These are phyloP conservation scores for Zygnema circumcarinatum DNA, from an alignment of 139 green algal genomes.

Conservation along the genomic window DNA sequence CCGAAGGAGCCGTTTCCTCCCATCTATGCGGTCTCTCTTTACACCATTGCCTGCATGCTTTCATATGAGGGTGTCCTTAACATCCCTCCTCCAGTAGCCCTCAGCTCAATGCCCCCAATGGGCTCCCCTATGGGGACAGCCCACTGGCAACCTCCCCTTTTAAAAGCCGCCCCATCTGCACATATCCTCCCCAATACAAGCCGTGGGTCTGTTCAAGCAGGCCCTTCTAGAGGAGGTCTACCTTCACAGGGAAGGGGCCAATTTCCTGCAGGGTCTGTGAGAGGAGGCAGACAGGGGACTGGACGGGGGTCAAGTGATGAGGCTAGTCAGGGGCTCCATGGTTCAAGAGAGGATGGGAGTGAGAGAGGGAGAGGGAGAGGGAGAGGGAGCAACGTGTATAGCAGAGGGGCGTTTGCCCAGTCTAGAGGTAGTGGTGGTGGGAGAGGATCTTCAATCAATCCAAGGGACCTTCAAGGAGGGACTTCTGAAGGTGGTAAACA, in stretches of 20 bases:
- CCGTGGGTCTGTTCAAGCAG: not conserved
- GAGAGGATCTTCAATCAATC: too few relatives aligned
- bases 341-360: not conserved
- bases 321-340: not conserved
- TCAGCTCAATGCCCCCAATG: not conserved
- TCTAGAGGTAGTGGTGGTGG: too few relatives aligned
- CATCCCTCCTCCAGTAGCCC: not conserved
- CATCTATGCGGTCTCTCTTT: conserved; percentile 40
- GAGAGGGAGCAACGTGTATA: not conserved
- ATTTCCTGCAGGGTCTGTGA: too few relatives aligned
- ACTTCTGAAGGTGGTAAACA: too few relatives aligned
- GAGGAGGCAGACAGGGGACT: not conserved
- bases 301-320: not conserved
- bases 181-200: not conserved
- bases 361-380: not conserved
- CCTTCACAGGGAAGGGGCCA: not conserved
- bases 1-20: conserved; percentile 31
- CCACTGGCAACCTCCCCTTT: not conserved
- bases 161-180: not conserved
- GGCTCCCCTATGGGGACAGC: not conserved
- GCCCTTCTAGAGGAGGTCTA: not conserved
- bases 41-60: conserved; percentile 45
- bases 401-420: too few relatives aligned
- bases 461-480: too few relatives aligned
- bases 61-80: conserved; percentile 48